Percentiles rank a stretch among this genome's conserved stretches.
Conservation (phyloP, 2,329 filamentous ascomycete species). For the Aspergillus melleus region DNA sequence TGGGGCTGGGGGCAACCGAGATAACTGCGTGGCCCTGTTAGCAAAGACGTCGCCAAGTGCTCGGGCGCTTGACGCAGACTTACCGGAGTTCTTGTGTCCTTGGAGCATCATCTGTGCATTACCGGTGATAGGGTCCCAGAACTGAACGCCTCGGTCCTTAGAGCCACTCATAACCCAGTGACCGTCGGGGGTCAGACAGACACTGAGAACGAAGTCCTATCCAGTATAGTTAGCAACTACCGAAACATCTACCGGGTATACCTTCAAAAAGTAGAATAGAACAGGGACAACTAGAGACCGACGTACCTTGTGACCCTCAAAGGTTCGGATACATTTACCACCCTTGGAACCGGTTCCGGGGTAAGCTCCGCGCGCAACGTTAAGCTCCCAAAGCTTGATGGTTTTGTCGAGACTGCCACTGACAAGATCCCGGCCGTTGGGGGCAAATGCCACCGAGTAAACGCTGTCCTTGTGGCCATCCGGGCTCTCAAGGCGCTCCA, state of each 20-base stretch:
- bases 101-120: slow-evolving; percentile 97
- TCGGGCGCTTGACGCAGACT: slow-evolving; percentile 25
- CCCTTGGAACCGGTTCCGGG: slow-evolving; percentile 71
- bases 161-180: slow-evolving; percentile 96
- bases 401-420: slow-evolving; percentile 96
- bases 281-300: slow-evolving; percentile 4
- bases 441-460: slow-evolving; percentile 94
- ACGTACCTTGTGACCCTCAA: slow-evolving; percentile 89
- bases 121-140: slow-evolving; percentile 95
- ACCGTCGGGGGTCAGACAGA: slow-evolving; percentile 90
- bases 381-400: slow-evolving; percentile 98
- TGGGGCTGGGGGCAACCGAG: slow-evolving; percentile 90
- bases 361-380: slow-evolving; percentile 66
- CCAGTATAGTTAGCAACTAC: slow-evolving; percentile 3
- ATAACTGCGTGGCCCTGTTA: slow-evolving; percentile 63
- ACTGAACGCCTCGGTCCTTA: slow-evolving; percentile 96
- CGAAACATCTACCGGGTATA: neutral
- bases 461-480: slow-evolving; percentile 97
- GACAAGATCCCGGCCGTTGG: slow-evolving; percentile 87
- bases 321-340: slow-evolving; percentile 93
- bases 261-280: neutral
- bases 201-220: slow-evolving; percentile 92
- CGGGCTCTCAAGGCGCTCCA: slow-evolving; percentile 88
- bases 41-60: slow-evolving; percentile 3
- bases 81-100: slow-evolving; percentile 92